A percentile compares a stretch with the other conserved stretches of the same genome.
These are phyloP conservation scores for Tulasnella sp. DNA, from an alignment of 768 basidiomycete species.

Conservation along the genomic window DNA sequence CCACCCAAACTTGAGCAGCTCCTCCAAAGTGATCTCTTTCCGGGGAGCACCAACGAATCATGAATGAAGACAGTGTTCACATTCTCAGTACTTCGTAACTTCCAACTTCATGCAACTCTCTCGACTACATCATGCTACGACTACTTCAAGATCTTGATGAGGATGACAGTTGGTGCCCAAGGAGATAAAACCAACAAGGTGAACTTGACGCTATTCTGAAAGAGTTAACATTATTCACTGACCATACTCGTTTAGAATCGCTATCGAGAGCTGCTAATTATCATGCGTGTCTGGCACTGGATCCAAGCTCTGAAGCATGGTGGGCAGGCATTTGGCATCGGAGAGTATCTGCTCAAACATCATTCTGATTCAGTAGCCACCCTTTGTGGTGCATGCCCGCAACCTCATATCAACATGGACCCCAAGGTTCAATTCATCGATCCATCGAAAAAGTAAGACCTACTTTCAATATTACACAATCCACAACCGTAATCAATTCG, in stretches of 20 bases:
- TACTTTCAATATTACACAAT: no score
- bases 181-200: neutral
- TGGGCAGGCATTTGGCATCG: no score
- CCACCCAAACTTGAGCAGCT: neutral
- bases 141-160: neutral
- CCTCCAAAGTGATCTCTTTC: neutral
- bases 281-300: slow-evolving; percentile 1
- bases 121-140: slow-evolving; percentile 3
- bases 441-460: no score
- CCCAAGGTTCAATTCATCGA: no score
- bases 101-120: neutral
- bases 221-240: no score
- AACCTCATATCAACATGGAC: no score
- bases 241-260: neutral
- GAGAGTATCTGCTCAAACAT: no score
- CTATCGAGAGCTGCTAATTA: neutral
- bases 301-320: neutral
- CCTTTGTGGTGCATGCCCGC: no score
- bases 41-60: neutral
- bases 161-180: neutral
- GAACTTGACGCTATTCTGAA: no score
- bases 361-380: no score
- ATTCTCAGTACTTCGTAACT: neutral
- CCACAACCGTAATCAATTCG: no score
- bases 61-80: slow-evolving; percentile 2